phyloP scores from a whole-genome alignment of 2,329 filamentous ascomycete genomes.

The Teratosphaeria zuluensis region DNA sequence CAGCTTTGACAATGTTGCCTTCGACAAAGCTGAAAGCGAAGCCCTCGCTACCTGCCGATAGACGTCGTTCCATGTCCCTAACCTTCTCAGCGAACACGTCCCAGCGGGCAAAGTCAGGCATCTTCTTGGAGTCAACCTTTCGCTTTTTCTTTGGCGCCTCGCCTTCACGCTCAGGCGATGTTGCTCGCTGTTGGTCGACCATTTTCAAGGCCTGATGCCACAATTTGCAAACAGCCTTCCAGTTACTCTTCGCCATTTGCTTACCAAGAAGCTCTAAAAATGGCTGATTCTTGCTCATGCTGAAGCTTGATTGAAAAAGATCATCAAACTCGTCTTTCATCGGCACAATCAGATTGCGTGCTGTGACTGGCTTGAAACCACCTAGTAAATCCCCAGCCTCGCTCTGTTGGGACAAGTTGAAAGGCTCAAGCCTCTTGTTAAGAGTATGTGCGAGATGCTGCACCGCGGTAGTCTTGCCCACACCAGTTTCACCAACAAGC shows the following conservation, averaged over 20 bases:
- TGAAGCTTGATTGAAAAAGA: constrained; percentile 80
- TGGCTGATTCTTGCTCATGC: constrained; percentile 73
- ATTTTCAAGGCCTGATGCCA: constrained; percentile 86
- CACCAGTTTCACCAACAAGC: constrained; percentile 96
- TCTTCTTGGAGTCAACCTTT: constrained; percentile 47
- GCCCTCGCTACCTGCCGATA: constrained; percentile 59
- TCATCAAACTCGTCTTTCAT: constrained; percentile 91
- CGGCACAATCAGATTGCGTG: constrained; percentile 76
- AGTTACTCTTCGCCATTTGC: constrained; percentile 70
- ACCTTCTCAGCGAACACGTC: constrained; percentile 65
- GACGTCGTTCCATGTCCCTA: constrained; percentile 69
- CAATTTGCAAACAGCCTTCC: constrained; percentile 73
- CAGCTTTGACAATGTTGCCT: constrained; percentile 91
- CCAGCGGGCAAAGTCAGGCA: constrained; percentile 55
- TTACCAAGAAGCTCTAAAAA: constrained; percentile 76
- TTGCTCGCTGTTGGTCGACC: constrained; percentile 51
- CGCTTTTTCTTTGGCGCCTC: constrained; percentile 63
- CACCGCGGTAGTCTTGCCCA: constrained; percentile 92
- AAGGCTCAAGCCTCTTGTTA: constrained; percentile 77
- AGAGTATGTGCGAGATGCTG: constrained; percentile 81
- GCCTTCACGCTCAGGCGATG: constrained; percentile 41
- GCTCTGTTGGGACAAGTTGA: constrained; percentile 96
- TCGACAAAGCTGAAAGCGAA: constrained; percentile 96
- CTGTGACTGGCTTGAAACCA: constrained; percentile 91
- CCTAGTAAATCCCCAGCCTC: constrained; percentile 93